These are phyloP conservation scores for Phytophthora quininea DNA, from an alignment of 352 stramenopile species.

Conservation along the genomic window DNA sequence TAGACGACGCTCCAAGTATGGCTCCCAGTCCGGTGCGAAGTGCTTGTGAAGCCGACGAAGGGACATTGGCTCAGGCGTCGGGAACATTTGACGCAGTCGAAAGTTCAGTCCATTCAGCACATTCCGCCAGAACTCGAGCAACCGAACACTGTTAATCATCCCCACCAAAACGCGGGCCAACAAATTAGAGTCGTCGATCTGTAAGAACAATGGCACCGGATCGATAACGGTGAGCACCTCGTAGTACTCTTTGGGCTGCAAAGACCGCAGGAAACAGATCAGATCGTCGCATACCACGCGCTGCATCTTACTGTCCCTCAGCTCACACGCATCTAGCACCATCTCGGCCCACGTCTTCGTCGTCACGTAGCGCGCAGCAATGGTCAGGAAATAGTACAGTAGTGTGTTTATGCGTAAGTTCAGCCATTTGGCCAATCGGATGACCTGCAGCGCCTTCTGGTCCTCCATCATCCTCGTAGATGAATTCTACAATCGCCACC, in stretches of 20 bases:
- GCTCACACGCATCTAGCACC: constrained; percentile 27
- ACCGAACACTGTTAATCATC: constrained; percentile 49
- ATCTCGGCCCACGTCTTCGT: constrained; percentile 57
- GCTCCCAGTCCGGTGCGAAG: constrained; percentile 50
- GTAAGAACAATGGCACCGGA: constrained; percentile 9
- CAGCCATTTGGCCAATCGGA: constrained; percentile 55
- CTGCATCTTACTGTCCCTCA: constrained; percentile 28
- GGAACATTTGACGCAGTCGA: constrained; percentile 30
- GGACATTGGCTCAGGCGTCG: constrained; percentile 32
- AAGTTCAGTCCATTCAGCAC: constrained; percentile 37
- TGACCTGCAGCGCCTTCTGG: constrained; percentile 38
- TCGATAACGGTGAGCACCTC: constrained; percentile 24
- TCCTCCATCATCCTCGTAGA: constrained; percentile 50
- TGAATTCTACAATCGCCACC: constrained; percentile 59
- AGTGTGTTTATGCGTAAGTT: constrained; percentile 30
- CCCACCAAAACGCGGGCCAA: constrained; percentile 44
- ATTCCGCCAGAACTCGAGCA: constrained; percentile 57
- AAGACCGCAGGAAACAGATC: constrained; percentile 28
- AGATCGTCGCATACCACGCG: constrained; percentile 33
- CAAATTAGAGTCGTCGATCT: constrained; percentile 30
- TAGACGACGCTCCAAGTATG: constrained; percentile 30
- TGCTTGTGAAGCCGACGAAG: constrained; percentile 51
- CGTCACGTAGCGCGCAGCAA: constrained; percentile 37
- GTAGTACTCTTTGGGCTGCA: constrained; percentile 27
- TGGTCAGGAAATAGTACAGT: constrained; percentile 50